phyloP scores from a whole-genome alignment of 1,284 basidiomycete genomes.

The Ustilago trichophora region DNA sequence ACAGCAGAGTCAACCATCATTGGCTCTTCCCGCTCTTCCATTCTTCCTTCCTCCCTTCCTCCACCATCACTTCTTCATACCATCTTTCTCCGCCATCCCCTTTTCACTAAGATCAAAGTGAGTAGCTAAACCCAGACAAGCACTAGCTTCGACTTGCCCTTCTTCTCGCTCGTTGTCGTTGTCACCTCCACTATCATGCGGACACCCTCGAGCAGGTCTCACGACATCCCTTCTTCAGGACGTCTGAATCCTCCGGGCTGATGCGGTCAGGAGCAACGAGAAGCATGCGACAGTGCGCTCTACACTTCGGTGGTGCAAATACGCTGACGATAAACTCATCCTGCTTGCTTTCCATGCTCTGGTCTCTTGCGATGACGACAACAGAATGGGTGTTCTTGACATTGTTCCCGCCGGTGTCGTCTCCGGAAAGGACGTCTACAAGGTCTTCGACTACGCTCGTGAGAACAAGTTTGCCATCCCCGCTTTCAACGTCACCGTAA shows the following conservation, averaged over 20 bases:
- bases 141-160: too few species aligned
- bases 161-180: too few species aligned
- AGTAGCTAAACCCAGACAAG: constrained; percentile 3
- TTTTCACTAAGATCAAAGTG: constrained; percentile 22
- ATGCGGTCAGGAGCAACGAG: too few species aligned
- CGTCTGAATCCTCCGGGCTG: too few species aligned
- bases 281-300: too few species aligned
- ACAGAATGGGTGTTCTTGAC: constrained; percentile 60
- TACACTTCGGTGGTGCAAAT: not conserved
- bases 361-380: not conserved
- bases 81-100: constrained; percentile 1
- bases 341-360: not conserved
- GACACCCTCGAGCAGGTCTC: not conserved
- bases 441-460: constrained; percentile 65
- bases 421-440: constrained; percentile 66
- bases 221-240: too few species aligned
- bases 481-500: constrained; percentile 65
- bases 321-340: not conserved
- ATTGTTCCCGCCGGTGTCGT: constrained; percentile 65
- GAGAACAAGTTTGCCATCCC: constrained; percentile 65
- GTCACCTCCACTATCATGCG: too few species aligned
- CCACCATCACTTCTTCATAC: constrained; percentile 5
- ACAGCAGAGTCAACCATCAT: not conserved
- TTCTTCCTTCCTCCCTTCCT: not conserved
- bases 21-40: not conserved